Evolutionary conservation across 1,139 yeast species (phyloP).

Genomic region (Nakaseomyces nivariensis): DNA sequence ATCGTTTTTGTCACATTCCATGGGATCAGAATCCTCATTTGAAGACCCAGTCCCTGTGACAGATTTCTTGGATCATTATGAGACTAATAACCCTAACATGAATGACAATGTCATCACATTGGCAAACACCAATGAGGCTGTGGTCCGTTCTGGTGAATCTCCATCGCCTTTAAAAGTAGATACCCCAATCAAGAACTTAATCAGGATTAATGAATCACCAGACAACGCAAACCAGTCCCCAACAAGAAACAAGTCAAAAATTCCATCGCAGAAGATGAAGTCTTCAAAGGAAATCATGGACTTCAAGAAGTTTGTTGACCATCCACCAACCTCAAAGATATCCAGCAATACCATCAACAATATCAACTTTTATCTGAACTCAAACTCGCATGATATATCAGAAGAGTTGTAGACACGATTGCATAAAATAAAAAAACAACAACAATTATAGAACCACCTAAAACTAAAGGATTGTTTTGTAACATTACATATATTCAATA

Average conservation of each 20-base stretch:
- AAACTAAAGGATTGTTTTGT: too few relatives aligned
- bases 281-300: slow-evolving; percentile 2
- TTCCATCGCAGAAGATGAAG: neutral
- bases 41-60: slow-evolving; percentile 4
- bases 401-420: neutral
- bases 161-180: slow-evolving; percentile 14
- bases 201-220: slow-evolving; percentile 16
- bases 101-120: neutral
- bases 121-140: neutral
- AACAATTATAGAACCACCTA: too few relatives aligned
- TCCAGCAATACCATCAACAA: neutral
- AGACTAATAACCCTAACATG: neutral
- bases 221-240: slow-evolving; percentile 3
- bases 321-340: neutral
- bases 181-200: slow-evolving; percentile 18
- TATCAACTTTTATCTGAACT: neutral
- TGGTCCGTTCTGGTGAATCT: slow-evolving; percentile 3
- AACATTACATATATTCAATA: too few relatives aligned
- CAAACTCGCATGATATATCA: neutral
- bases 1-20: neutral
- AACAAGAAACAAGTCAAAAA: neutral
- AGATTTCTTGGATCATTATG: slow-evolving; percentile 2
- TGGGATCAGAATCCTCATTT: neutral
- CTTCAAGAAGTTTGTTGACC: neutral
- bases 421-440: too few relatives aligned